phyloP scores from a whole-genome alignment of 495 filamentous ascomycete genomes.

The Hypoxylon lenormandii region DNA sequence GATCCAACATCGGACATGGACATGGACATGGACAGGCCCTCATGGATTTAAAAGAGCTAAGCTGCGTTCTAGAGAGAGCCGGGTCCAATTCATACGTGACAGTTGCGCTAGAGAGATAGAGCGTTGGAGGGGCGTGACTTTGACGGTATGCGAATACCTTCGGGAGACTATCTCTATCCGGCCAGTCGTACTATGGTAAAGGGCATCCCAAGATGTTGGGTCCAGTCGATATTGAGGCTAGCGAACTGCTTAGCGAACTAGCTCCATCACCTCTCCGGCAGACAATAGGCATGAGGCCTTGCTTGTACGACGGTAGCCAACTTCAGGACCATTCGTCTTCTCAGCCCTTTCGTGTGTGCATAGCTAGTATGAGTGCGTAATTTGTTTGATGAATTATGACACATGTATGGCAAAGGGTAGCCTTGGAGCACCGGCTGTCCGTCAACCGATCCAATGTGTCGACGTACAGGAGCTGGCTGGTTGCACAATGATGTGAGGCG shows the following conservation, averaged over 20 bases:
- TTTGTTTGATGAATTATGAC: constrained; percentile 7
- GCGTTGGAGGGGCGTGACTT: constrained; percentile 44
- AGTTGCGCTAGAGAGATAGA: constrained; percentile 13
- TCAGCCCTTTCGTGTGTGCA: constrained; percentile 5
- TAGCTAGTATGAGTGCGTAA: neutral
- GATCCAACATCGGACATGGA: constrained; percentile 21
- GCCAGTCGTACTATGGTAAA: constrained; percentile 45
- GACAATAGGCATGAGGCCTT: constrained; percentile 13
- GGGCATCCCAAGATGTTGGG: constrained; percentile 48
- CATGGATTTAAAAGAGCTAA: constrained; percentile 11
- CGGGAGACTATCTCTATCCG: constrained; percentile 28
- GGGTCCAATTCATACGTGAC: constrained; percentile 16
- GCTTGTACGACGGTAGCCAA: constrained; percentile 7
- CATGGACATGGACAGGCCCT: no score
- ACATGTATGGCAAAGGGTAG: constrained; percentile 1
- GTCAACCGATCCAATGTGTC: constrained; percentile 11
- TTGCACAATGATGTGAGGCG: constrained; percentile 45
- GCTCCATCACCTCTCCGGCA: constrained; percentile 35
- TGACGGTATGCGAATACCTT: constrained; percentile 45
- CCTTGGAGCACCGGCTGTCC: constrained; percentile 5
- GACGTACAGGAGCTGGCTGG: constrained; percentile 11
- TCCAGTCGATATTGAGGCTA: constrained; percentile 43
- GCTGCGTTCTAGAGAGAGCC: constrained; percentile 5
- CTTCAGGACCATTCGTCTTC: constrained; percentile 5
- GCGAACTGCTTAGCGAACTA: constrained; percentile 23